Percentiles rank a stretch among this genome's conserved stretches.
Evolutionary conservation across 2,329 filamentous ascomycete species (phyloP).

Genomic region (Monosporascus sp.): DNA sequence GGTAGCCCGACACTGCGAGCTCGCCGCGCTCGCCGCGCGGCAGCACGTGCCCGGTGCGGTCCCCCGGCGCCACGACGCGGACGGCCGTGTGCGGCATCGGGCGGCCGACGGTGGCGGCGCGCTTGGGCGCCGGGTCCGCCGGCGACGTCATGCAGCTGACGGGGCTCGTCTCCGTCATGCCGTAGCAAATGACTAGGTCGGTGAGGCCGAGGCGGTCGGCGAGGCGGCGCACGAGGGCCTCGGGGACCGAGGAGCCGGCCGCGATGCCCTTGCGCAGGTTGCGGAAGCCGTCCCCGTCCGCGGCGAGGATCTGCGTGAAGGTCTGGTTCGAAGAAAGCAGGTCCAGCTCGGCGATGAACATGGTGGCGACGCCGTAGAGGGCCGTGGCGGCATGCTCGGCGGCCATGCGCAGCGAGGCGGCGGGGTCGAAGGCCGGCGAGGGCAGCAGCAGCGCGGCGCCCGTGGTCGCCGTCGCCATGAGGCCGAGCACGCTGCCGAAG

Average conservation of each 20-base stretch:
- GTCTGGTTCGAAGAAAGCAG: constrained; percentile 51
- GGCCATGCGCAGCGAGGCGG: constrained; percentile 58
- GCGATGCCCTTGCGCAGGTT: constrained; percentile 81
- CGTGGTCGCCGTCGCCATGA: constrained; percentile 84
- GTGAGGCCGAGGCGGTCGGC: constrained; percentile 69
- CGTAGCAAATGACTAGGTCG: constrained; percentile 89
- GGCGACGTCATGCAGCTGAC: constrained; percentile 79
- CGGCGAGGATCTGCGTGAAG: constrained; percentile 7
- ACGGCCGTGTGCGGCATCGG: constrained; percentile 73
- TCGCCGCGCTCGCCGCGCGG: constrained; percentile 68
- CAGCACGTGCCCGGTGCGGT: constrained; percentile 51
- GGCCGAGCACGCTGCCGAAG: constrained; percentile 88
- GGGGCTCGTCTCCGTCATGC: constrained; percentile 86
- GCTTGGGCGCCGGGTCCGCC: constrained; percentile 64
- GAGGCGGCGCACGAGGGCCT: constrained; percentile 71
- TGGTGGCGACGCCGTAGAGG: constrained; percentile 87
- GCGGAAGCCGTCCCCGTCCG: constrained; percentile 22
- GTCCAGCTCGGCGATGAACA: constrained; percentile 86
- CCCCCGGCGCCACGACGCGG: constrained; percentile 68
- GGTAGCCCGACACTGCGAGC: constrained; percentile 75
- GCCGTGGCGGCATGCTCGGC: constrained; percentile 51
- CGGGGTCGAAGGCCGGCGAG: constrained; percentile 78
- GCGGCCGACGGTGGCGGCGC: constrained; percentile 72
- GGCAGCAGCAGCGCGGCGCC: constrained; percentile 81
- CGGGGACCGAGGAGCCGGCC: constrained; percentile 79